These are phyloP conservation scores for Fraxinus velutina DNA, from an alignment of 305 asterid genomes.

Conservation along the genomic window DNA sequence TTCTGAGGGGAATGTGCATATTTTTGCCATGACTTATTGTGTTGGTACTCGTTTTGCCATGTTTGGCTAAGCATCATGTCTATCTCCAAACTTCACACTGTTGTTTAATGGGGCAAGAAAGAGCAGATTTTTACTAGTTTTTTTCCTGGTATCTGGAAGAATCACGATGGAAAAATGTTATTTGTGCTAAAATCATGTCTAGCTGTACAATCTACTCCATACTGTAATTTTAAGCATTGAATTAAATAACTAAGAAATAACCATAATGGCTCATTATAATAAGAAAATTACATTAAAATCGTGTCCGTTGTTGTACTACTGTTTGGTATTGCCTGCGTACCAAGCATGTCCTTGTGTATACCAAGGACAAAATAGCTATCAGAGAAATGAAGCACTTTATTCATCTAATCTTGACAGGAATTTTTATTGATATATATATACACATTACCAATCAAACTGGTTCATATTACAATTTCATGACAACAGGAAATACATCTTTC, in stretches of 20 bases:
- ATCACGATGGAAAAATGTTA: not conserved
- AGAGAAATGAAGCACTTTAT: not conserved
- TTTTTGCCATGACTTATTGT: constrained; percentile 43
- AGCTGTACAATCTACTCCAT: not conserved
- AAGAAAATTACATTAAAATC: not conserved
- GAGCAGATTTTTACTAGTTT: not conserved
- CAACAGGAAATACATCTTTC: not conserved
- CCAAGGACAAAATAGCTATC: not conserved
- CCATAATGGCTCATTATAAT: not conserved
- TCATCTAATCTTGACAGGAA: not conserved
- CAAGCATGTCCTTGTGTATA: not conserved
- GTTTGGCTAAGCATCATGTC: constrained; percentile 31
- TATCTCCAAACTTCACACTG: constrained; percentile 20
- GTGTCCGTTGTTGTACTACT: not conserved
- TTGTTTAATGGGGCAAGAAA: not conserved
- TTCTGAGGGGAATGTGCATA: constrained; percentile 18
- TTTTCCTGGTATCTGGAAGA: not conserved
- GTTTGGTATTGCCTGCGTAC: not conserved
- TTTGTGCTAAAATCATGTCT: not conserved
- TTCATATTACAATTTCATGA: not conserved
- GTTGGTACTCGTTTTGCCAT: constrained; percentile 31
- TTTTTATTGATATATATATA: not conserved
- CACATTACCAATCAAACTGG: not conserved
- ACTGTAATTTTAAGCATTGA: not conserved
- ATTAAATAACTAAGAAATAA: not conserved